Evolutionary conservation across 345 rosid species (phyloP).

Genomic region (Punica granatum): DNA sequence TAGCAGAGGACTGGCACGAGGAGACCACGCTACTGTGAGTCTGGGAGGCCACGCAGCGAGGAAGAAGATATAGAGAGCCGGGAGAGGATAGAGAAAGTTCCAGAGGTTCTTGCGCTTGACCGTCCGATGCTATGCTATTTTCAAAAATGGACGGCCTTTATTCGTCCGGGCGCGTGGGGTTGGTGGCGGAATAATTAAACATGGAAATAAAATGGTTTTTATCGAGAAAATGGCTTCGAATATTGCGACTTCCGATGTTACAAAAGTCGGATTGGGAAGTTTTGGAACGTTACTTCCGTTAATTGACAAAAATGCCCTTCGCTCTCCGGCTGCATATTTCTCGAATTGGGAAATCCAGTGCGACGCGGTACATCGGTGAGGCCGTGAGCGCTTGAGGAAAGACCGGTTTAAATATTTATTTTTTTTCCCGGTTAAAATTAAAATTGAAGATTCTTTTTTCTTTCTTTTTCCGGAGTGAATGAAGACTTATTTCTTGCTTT

Average conservation of each 20-base stretch:
- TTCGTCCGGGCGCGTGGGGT: background rate
- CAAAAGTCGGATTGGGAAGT: background rate
- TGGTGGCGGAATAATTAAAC: background rate
- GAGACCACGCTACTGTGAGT: background rate
- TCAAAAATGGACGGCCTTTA: background rate
- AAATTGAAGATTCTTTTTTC: no score
- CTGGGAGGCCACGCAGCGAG: background rate
- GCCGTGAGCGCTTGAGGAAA: background rate
- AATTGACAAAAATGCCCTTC: background rate
- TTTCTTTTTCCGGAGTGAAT: no score
- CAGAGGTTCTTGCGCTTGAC: background rate
- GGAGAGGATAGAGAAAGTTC: background rate
- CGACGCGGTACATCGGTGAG: background rate
- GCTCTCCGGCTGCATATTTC: background rate
- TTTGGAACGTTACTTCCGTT: background rate
- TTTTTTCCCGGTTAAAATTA: no score
- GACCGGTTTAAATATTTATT: no score
- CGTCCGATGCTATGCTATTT: background rate
- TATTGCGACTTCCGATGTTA: background rate
- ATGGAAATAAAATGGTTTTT: background rate
- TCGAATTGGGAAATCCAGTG: background rate
- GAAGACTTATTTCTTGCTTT: no score
- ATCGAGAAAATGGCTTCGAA: background rate
- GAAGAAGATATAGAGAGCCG: background rate
- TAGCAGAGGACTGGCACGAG: constrained; percentile 1